Evolutionary conservation across 2,329 filamentous ascomycete species (phyloP).

Genomic region (Lachnellula hyalina): DNA sequence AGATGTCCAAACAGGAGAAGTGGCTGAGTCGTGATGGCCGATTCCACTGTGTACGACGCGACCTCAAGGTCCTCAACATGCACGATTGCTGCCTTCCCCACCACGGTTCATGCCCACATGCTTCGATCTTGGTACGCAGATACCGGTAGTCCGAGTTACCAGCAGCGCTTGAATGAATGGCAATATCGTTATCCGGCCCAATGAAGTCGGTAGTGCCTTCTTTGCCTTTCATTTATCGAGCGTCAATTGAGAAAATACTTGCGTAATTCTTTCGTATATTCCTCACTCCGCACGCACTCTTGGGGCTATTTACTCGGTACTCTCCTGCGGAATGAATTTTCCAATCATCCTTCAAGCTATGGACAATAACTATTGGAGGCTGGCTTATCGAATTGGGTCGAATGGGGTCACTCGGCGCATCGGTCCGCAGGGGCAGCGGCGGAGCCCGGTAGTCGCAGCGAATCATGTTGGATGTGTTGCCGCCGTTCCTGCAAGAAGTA

Average conservation of each 20-base stretch:
- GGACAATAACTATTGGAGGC: not conserved
- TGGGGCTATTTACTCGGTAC: not conserved
- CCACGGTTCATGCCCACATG: not conserved
- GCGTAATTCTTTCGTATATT: no score
- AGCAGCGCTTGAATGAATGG: not conserved
- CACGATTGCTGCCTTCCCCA: not conserved
- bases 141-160: not conserved
- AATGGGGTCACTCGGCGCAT: slow-evolving; percentile 16
- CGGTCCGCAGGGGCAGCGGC: slow-evolving; percentile 11
- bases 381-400: not conserved
- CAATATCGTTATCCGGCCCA: not conserved
- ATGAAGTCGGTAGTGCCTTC: no score
- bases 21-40: not conserved
- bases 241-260: no score
- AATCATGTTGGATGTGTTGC: slow-evolving; percentile 24
- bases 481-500: slow-evolving; percentile 25
- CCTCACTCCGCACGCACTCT: no score
- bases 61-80: not conserved
- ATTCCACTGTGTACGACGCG: not conserved
- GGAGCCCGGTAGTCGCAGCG: slow-evolving; percentile 14
- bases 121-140: not conserved
- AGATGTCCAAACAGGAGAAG: not conserved
- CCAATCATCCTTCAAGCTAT: not conserved
- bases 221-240: no score
- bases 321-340: not conserved